These are phyloP conservation scores for Saitozyma podzolica DNA, from an alignment of 768 basidiomycete genomes.

Conservation along the genomic window DNA sequence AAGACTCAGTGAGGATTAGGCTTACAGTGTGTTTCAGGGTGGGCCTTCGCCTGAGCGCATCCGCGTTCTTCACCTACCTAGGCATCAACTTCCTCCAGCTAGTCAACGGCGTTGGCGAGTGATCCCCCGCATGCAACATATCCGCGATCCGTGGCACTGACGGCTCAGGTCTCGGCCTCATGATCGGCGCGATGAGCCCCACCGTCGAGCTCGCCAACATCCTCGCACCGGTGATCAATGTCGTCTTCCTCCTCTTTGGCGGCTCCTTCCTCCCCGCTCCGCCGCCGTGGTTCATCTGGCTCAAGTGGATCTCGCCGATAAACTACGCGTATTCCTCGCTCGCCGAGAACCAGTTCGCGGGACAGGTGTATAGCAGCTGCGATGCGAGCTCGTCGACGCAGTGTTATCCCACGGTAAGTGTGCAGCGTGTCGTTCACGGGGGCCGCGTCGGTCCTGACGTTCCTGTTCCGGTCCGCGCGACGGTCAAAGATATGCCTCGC, in stretches of 20 bases:
- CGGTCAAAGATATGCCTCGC: too few species aligned
- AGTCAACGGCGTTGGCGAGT: slow-evolving; percentile 10
- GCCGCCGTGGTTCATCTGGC: slow-evolving; percentile 16
- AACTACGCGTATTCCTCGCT: slow-evolving; percentile 1
- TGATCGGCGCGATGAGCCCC: slow-evolving; percentile 15
- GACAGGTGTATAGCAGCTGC: background rate
- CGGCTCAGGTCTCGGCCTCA: slow-evolving; percentile 8
- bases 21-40: slow-evolving; percentile 6
- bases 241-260: slow-evolving; percentile 20
- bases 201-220: slow-evolving; percentile 17
- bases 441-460: too few species aligned
- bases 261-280: slow-evolving; percentile 12
- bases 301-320: slow-evolving; percentile 10
- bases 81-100: slow-evolving; percentile 13
- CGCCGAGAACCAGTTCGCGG: slow-evolving; percentile 1
- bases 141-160: background rate
- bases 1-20: background rate
- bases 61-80: slow-evolving; percentile 15
- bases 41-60: slow-evolving; percentile 6
- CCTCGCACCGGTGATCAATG: slow-evolving; percentile 14
- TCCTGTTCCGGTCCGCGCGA: too few species aligned
- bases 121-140: background rate
- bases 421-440: background rate
- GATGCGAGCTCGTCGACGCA: background rate
- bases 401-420: background rate